These are phyloP conservation scores for Phytophthora sansomeana DNA, from an alignment of 352 stramenopile species.

Conservation along the genomic window DNA sequence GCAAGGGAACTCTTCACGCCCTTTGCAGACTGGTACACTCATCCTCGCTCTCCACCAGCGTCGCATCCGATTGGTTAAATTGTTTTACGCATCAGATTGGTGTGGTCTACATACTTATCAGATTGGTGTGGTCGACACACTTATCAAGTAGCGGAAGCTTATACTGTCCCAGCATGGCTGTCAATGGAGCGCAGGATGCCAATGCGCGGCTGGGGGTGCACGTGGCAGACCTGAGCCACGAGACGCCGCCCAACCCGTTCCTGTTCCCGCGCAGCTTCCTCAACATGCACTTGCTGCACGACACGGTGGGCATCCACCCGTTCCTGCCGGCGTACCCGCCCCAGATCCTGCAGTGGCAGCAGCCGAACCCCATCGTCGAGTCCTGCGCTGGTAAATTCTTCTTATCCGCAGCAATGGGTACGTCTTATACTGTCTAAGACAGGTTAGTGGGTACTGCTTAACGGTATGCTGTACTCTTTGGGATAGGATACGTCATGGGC, in stretches of 20 bases:
- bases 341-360: conserved; percentile 63
- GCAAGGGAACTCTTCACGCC: not conserved
- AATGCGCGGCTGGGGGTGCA: conserved; percentile 69
- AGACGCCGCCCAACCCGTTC: conserved; percentile 78
- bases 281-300: conserved; percentile 50
- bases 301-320: conserved; percentile 67
- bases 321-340: conserved; percentile 81
- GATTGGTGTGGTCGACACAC: conserved; percentile 2
- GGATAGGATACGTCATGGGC: conserved; percentile 81
- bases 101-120: too few species aligned
- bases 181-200: conserved; percentile 43
- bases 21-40: conserved; percentile 28
- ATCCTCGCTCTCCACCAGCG: not conserved
- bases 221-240: conserved; percentile 62
- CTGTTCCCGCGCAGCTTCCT: conserved; percentile 78
- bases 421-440: conserved; percentile 14
- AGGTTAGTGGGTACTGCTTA: not conserved
- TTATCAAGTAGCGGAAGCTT: conserved; percentile 3
- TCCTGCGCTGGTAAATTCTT: conserved; percentile 87
- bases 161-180: not conserved
- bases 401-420: conserved; percentile 80
- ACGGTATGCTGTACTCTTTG: conserved; percentile 4
- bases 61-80: not conserved
- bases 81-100: too few species aligned
- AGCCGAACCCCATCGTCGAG: conserved; percentile 81